These are phyloP conservation scores for Aspergillus bridgeri DNA, from an alignment of 495 filamentous ascomycete genomes.

Conservation along the genomic window DNA sequence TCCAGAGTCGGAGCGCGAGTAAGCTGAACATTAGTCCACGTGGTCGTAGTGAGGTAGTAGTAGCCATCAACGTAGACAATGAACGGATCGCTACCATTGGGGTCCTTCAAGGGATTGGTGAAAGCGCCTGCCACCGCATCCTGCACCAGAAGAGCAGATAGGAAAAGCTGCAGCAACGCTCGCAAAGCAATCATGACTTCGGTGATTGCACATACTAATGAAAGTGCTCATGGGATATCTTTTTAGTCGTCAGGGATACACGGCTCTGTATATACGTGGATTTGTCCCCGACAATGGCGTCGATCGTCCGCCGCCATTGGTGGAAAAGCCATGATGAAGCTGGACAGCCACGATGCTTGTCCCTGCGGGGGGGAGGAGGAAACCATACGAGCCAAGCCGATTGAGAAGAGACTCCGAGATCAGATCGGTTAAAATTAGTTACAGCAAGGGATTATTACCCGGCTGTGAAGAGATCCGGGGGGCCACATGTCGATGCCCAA, in stretches of 20 bases:
- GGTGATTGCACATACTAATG: background rate
- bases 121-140: background rate
- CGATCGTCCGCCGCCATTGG: background rate
- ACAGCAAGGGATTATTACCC: background rate
- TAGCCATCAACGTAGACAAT: slow-evolving; percentile 47
- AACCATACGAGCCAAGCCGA: background rate
- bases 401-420: background rate
- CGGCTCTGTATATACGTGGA: background rate
- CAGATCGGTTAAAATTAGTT: background rate
- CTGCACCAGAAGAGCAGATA: background rate
- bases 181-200: background rate
- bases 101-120: slow-evolving; percentile 32
- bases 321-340: background rate
- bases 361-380: background rate
- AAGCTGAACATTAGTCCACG: slow-evolving; percentile 49
- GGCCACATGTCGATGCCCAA: background rate
- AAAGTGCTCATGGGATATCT: background rate
- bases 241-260: background rate
- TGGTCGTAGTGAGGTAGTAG: slow-evolving; percentile 51
- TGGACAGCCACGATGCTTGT: background rate
- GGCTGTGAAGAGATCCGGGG: background rate
- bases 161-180: background rate
- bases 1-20: slow-evolving; percentile 46
- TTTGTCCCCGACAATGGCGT: background rate
- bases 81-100: slow-evolving; percentile 39